Conservation (phyloP, 352 stramenopile genomes). For the Phytophthora fragariaefolia region DNA sequence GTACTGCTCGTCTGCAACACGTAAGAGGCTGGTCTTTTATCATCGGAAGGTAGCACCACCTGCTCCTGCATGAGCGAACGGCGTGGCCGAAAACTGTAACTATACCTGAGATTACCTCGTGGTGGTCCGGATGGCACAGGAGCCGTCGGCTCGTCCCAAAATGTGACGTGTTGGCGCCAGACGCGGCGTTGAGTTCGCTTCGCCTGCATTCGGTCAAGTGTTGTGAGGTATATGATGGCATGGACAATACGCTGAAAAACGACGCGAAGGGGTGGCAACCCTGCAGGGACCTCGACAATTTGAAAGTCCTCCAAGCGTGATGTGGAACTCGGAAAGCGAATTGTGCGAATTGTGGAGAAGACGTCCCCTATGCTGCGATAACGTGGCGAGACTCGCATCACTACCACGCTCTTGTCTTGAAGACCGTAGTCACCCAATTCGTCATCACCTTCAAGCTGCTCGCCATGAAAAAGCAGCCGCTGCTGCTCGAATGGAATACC, state of each 20-base stretch:
- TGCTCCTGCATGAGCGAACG: slow-evolving; percentile 6
- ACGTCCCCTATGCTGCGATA: slow-evolving; percentile 73
- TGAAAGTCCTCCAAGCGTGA: slow-evolving; percentile 54
- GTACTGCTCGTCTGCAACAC: slow-evolving; percentile 49
- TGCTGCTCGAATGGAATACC: slow-evolving; percentile 68
- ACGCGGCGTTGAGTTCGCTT: slow-evolving; percentile 50
- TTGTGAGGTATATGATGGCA: slow-evolving; percentile 67
- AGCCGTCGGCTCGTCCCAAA: slow-evolving; percentile 43
- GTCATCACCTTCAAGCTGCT: slow-evolving; percentile 67
- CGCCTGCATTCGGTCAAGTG: slow-evolving; percentile 56
- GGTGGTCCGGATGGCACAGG: background rate
- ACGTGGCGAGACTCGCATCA: slow-evolving; percentile 49
- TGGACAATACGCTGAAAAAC: slow-evolving; percentile 64
- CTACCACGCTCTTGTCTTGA: slow-evolving; percentile 57
- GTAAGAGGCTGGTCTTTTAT: slow-evolving; percentile 36
- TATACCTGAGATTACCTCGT: slow-evolving; percentile 3
- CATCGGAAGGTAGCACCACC: background rate
- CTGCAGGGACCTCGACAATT: slow-evolving; percentile 65
- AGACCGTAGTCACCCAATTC: slow-evolving; percentile 65
- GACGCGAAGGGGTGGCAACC: slow-evolving; percentile 57
- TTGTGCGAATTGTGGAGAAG: slow-evolving; percentile 64
- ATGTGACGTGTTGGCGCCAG: slow-evolving; percentile 50
- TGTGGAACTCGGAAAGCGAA: slow-evolving; percentile 44
- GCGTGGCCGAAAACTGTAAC: slow-evolving; percentile 7
- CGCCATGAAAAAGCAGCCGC: slow-evolving; percentile 58